A percentile compares a stretch with the other conserved stretches of the same genome.
phyloP scores from a whole-genome alignment of 371 early-diverging fungal species.

The Mucor circinelloides region DNA sequence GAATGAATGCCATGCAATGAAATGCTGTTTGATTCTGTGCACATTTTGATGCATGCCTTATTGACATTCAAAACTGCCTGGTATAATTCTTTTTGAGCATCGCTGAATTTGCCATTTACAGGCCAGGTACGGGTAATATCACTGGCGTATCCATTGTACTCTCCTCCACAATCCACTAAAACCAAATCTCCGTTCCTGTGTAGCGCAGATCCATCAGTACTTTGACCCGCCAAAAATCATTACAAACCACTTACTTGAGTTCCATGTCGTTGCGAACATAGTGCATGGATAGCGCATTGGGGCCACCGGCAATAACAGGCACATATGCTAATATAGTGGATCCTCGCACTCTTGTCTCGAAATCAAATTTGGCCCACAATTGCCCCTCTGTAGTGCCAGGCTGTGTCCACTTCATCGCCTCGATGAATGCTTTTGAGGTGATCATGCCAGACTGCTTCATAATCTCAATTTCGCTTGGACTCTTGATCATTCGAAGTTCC shows the following conservation, averaged over 20 bases:
- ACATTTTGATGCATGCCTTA: conserved; percentile 82
- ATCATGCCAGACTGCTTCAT: conserved; percentile 83
- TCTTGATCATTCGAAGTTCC: conserved; percentile 78
- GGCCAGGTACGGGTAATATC: conserved; percentile 97
- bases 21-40: conserved; percentile 68
- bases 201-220: neutral
- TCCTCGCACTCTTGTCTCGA: conserved; percentile 70
- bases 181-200: conserved; percentile 82
- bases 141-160: conserved; percentile 86
- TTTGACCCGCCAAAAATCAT: neutral
- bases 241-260: conserved; percentile 43
- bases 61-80: conserved; percentile 84
- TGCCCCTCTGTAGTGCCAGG: conserved; percentile 78
- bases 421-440: conserved; percentile 77
- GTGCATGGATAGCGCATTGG: conserved; percentile 90
- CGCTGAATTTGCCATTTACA: conserved; percentile 83
- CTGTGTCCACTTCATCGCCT: conserved; percentile 71
- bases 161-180: conserved; percentile 92
- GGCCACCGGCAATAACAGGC: conserved; percentile 95
- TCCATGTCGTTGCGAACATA: conserved; percentile 88
- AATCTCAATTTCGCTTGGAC: conserved; percentile 70
- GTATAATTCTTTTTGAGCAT: conserved; percentile 84
- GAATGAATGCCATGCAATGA: conserved; percentile 86
- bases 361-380: conserved; percentile 80
- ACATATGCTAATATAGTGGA: conserved; percentile 89